A percentile compares a stretch with the other conserved stretches of the same genome.
These are phyloP conservation scores for Lumnitzera littorea DNA, from an alignment of 345 rosid species.

Conservation along the genomic window DNA sequence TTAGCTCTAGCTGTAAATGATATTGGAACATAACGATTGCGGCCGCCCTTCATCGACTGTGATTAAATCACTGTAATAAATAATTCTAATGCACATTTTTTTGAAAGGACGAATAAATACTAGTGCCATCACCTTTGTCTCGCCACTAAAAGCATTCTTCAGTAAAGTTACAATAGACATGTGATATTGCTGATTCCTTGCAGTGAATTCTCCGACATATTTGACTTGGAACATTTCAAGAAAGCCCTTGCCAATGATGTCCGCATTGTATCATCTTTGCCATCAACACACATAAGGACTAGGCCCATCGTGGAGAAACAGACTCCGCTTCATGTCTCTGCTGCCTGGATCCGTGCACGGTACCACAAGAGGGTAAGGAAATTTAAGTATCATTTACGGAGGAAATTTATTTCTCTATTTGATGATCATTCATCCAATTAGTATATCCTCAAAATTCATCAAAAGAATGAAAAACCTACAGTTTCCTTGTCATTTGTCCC, in stretches of 20 bases:
- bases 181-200: constrained; percentile 16
- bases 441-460: neutral
- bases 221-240: constrained; percentile 88
- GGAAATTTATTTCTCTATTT: too few species aligned
- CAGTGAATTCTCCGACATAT: constrained; percentile 95
- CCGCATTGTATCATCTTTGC: constrained; percentile 70
- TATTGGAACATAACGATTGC: too few species aligned
- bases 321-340: constrained; percentile 73
- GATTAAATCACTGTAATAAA: too few species aligned
- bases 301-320: constrained; percentile 76
- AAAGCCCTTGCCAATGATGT: constrained; percentile 67
- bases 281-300: constrained; percentile 71
- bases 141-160: too few species aligned
- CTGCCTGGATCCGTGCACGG: constrained; percentile 87
- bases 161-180: neutral
- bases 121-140: too few species aligned
- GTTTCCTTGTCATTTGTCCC: too few species aligned
- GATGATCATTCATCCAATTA: neutral
- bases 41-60: too few species aligned
- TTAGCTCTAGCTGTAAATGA: too few species aligned
- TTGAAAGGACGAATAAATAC: too few species aligned
- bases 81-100: too few species aligned
- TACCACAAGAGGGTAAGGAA: constrained; percentile 65
- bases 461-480: neutral
- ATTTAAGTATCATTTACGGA: too few species aligned